Evolutionary conservation across 805 yeast species (phyloP).

Genomic region (Lipomyces orientalis): DNA sequence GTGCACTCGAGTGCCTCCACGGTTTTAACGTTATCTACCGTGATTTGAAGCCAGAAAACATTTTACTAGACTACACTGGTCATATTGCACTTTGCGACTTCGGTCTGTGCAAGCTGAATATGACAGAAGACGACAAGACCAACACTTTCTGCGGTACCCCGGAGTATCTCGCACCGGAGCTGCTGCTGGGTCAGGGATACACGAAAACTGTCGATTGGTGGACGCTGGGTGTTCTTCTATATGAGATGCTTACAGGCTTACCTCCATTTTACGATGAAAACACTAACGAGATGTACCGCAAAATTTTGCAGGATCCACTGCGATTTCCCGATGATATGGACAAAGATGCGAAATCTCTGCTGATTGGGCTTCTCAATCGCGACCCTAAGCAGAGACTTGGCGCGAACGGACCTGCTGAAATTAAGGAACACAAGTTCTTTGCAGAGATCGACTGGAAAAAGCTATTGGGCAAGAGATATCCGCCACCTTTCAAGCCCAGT

Average conservation of each 20-base stretch:
- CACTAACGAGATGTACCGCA: slow-evolving; percentile 89
- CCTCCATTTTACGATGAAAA: slow-evolving; percentile 98
- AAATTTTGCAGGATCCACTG: slow-evolving; percentile 86
- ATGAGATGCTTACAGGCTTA: slow-evolving; percentile 95
- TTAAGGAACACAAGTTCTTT: slow-evolving; percentile 83
- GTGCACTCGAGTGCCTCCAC: slow-evolving; percentile 92
- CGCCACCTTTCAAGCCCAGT: slow-evolving; percentile 94
- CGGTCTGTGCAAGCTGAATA: slow-evolving; percentile 93
- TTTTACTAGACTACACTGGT: slow-evolving; percentile 91
- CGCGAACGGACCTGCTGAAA: slow-evolving; percentile 78
- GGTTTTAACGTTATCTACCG: slow-evolving; percentile 91
- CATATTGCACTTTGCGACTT: slow-evolving; percentile 98
- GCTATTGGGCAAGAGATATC: slow-evolving; percentile 80
- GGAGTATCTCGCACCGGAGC: slow-evolving; percentile 94
- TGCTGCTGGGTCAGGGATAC: slow-evolving; percentile 88
- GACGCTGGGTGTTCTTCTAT: slow-evolving; percentile 92
- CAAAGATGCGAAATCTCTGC: slow-evolving; percentile 79
- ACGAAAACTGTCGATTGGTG: slow-evolving; percentile 98
- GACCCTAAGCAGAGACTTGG: slow-evolving; percentile 85
- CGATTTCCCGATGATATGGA: slow-evolving; percentile 89
- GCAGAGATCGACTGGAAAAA: slow-evolving; percentile 85
- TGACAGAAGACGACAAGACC: slow-evolving; percentile 60
- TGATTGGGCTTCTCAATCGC: slow-evolving; percentile 75
- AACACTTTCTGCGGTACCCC: slow-evolving; percentile 98
- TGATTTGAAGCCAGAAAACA: slow-evolving; percentile 96